Evolutionary conservation across 2,329 filamentous ascomycete genomes (phyloP), one percentile per base, ranked within the genome.

Genomic region (Volutella citrinella): DNA sequence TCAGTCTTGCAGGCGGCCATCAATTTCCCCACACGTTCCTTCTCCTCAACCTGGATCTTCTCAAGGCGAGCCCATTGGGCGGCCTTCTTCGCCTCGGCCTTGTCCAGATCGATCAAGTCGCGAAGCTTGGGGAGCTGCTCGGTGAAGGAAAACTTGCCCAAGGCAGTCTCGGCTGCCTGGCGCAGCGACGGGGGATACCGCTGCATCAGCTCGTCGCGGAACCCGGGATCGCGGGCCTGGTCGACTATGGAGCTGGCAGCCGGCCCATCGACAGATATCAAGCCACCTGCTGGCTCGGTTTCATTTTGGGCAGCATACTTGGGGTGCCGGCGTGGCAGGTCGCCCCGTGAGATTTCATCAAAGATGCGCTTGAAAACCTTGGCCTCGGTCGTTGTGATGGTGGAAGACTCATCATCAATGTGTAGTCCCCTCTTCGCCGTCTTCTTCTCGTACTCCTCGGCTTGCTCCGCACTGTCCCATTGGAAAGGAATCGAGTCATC

Each of bases 361-460:
- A 74, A 71, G 27, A 82, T 81, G 32, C 78, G 68, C 32, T 69
- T 65, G 46, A 83, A 83, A 32, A 82, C 74, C 31, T 68, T 64
- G 18, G 72, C 67, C 51, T 83, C 79, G 1, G 63, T 52, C 0
- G 71, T 70, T 0, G 79, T 83, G 30, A 82, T 50, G 32, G 15
- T 49, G 42, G 50, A 54, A 27, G 42, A 38, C 19, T 45, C n/a
- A n/a, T n/a, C n/a, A n/a, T n/a, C n/a, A n/a, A n/a, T n/a, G n/a
- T n/a, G n/a, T n/a, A n/a, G n/a, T n/a, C n/a, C n/a, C n/a, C n/a
- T n/a, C n/a, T n/a, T n/a, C n/a, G n/a, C n/a, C n/a, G n/a, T n/a
- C n/a, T n/a, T n/a, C n/a, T n/a, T n/a, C n/a, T 27, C 37, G 26
- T 30, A 31, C 5, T 18, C 13, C 16, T 48, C 49, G 16, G 50